These are phyloP conservation scores for Meredithiella fracta DNA, from an alignment of 2,329 filamentous ascomycete genomes.

Conservation along the genomic window DNA sequence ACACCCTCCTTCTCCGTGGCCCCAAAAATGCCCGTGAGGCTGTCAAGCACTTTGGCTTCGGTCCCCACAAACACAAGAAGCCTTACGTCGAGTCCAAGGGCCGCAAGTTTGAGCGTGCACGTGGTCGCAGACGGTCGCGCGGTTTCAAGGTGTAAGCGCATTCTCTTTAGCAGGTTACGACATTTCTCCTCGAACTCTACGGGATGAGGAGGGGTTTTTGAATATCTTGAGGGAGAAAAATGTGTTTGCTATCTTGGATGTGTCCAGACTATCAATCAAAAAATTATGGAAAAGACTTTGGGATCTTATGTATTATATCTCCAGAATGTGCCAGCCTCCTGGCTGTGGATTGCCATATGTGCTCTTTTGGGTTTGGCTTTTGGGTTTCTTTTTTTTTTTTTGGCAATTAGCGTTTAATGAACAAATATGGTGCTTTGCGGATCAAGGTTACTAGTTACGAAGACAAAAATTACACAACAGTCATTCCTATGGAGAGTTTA, in stretches of 20 bases:
- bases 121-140: conserved; percentile 94
- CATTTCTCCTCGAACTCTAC: conserved; percentile 4
- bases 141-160: conserved; percentile 97
- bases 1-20: conserved; percentile 91
- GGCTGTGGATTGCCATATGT: conserved; percentile 10
- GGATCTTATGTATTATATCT: background rate
- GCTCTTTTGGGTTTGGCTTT: conserved; percentile 13
- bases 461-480: conserved; percentile 14
- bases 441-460: conserved; percentile 14
- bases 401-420: conserved; percentile 9
- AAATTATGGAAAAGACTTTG: conserved; percentile 7
- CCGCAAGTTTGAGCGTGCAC: conserved; percentile 97
- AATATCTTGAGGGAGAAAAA: background rate
- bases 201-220: background rate
- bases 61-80: conserved; percentile 98
- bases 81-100: conserved; percentile 96
- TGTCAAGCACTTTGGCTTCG: conserved; percentile 98
- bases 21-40: conserved; percentile 98
- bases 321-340: background rate
- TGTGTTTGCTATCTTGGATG: background rate
- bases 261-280: conserved; percentile 11
- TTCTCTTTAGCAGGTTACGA: background rate
- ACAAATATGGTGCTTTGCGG: conserved; percentile 12
- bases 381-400: conserved; percentile 12
- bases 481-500: conserved; percentile 6